These are phyloP conservation scores for Diplodia corticola DNA, from an alignment of 2,329 filamentous ascomycete species.

Conservation along the genomic window DNA sequence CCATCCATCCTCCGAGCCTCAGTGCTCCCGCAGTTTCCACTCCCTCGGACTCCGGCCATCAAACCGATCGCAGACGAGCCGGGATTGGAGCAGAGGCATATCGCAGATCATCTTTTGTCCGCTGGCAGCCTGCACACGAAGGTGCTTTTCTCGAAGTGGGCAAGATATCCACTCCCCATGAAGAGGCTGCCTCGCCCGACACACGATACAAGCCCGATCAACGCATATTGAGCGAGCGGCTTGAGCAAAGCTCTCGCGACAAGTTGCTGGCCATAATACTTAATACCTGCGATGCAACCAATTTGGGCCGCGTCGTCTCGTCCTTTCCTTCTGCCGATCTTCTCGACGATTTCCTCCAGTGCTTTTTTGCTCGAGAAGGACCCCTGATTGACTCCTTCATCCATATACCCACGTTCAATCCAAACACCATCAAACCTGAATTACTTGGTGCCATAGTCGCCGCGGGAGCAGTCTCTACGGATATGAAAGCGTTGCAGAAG, in stretches of 20 bases:
- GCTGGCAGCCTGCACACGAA: slow-evolving; percentile 19
- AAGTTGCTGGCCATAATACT: slow-evolving; percentile 65
- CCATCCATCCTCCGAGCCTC: neutral
- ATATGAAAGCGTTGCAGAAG: slow-evolving; percentile 59
- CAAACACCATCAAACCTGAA: slow-evolving; percentile 58
- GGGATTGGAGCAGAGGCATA: slow-evolving; percentile 19
- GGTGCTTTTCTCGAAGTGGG: slow-evolving; percentile 6
- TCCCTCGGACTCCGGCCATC: neutral
- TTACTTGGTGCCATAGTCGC: slow-evolving; percentile 62
- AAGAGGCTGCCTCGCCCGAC: slow-evolving; percentile 1
- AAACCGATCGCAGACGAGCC: neutral
- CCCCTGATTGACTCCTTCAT: slow-evolving; percentile 62
- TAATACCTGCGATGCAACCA: slow-evolving; percentile 55
- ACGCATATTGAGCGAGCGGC: slow-evolving; percentile 3
- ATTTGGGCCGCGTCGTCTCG: slow-evolving; percentile 54
- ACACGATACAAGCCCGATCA: slow-evolving; percentile 15
- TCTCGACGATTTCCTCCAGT: slow-evolving; percentile 62
- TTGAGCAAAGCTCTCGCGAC: slow-evolving; percentile 47
- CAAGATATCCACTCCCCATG: slow-evolving; percentile 3
- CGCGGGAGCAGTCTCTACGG: slow-evolving; percentile 60
- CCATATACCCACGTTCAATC: slow-evolving; percentile 60
- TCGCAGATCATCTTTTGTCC: slow-evolving; percentile 9
- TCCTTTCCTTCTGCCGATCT: slow-evolving; percentile 64
- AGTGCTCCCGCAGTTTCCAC: neutral
- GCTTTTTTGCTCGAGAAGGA: slow-evolving; percentile 59